Conservation (phyloP, 345 rosid genomes). For the Dimocarpus longan region DNA sequence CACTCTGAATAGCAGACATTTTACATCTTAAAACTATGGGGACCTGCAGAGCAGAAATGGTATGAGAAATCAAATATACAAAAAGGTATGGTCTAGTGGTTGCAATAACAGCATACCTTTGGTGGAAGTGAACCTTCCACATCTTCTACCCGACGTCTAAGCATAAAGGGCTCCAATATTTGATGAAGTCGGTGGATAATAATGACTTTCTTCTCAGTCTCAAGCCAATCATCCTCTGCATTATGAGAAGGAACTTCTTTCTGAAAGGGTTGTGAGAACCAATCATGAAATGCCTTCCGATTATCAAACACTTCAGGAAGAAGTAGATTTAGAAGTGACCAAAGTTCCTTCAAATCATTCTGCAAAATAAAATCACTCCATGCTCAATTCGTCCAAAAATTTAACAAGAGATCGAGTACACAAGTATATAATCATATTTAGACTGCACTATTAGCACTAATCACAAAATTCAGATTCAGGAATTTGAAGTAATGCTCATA, state of each 20-base stretch:
- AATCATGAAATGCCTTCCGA: conserved; percentile 98
- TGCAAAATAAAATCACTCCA: conserved; percentile 36
- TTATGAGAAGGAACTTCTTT: conserved; percentile 78
- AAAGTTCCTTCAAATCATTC: conserved; percentile 99
- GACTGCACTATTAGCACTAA: not conserved
- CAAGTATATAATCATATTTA: not conserved
- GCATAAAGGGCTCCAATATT: conserved; percentile 99
- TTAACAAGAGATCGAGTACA: not conserved
- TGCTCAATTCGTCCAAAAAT: conserved; percentile 7
- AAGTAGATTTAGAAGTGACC: conserved; percentile 98
- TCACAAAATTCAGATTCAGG: not conserved
- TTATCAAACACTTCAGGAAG: conserved; percentile 99
- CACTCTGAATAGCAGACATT: conserved; percentile 98
- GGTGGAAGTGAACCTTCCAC: conserved; percentile 99
- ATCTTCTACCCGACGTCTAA: conserved; percentile 98
- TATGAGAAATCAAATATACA: conserved; percentile 27
- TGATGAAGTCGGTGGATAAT: conserved; percentile 99
- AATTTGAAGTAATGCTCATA: not conserved
- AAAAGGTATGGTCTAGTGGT: conserved; percentile 13
- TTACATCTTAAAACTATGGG: conserved; percentile 90
- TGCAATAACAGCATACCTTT: conserved; percentile 59
- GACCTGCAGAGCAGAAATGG: conserved; percentile 60
- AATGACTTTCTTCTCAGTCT: conserved; percentile 98
- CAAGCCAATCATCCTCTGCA: conserved; percentile 99
- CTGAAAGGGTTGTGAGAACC: conserved; percentile 99